Base-by-base conservation (phyloP, 1,139 yeast genomes). In the Saccharomyces pastorianus region DNA sequence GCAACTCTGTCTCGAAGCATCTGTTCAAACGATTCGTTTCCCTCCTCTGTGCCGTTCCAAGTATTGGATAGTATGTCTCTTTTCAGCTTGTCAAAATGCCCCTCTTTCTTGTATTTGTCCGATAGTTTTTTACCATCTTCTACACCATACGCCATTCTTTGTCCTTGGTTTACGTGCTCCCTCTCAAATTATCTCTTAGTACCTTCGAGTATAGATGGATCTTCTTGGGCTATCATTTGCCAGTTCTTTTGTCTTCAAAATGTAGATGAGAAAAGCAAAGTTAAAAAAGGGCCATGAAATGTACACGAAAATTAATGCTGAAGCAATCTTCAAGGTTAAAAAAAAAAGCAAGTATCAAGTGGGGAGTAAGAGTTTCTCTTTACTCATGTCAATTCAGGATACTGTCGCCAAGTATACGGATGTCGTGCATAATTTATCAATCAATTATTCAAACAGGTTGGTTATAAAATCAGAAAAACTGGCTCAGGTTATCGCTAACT, bases 71-170 rank as follows among this genome's bases (percentile, higher is more conserved):
- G 52, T 7, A 68, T 61, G 6, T 61, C 61, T 17, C 57, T 59
- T 50, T 67, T 66, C 23, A 65, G 34, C 51, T 61, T 63, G 51
- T 68, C 71, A 46, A 67, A 61, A 52, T 64, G 56, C 6, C 71
- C 71, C 50, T 66, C 62, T 50, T 56, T 63, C 52, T 68, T 68
- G 50, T 66, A 68, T 27, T 55, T 54, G 34, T 67, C 68, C 2
- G 66, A 68, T 17, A 67, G 51, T n/a, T 56, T 60, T 29, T 58
- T 58, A 4, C 70, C 69, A 46, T 59, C 64, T 48, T 68, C 69
- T 25, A 26, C 29, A 49, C 6, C 8, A 46, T 13, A 46, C 17
- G 14, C 27, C 32, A 31, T 25, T 25, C 9, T n/a, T 31, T n/a
- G 9, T 1, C 11, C 14, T 46, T 20, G 28, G 34, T 11, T 42